These are phyloP conservation scores for Salvia sclarea DNA, from an alignment of 305 asterid genomes.

Conservation along the genomic window DNA sequence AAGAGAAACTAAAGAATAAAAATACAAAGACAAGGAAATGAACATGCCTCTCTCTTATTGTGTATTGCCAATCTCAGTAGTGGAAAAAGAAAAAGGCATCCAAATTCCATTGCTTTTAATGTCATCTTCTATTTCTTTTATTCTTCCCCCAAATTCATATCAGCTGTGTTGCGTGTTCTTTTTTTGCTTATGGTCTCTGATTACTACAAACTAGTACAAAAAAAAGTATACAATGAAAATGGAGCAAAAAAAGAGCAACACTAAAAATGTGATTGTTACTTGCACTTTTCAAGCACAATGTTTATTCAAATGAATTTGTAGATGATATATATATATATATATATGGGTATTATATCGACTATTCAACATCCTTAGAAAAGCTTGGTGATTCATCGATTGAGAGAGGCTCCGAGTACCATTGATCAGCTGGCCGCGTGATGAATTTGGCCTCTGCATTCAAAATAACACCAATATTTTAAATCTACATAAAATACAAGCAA, in stretches of 20 bases:
- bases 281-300: too few species aligned
- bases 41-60: slow-evolving; percentile 37
- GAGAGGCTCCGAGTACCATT: slow-evolving; percentile 65
- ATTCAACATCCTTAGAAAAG: slow-evolving; percentile 9
- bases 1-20: slow-evolving; percentile 32
- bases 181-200: not conserved
- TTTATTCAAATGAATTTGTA: not conserved
- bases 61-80: slow-evolving; percentile 34
- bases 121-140: not conserved
- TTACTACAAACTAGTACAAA: not conserved
- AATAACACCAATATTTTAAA: not conserved
- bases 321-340: not conserved
- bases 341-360: not conserved
- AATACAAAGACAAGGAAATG: slow-evolving; percentile 36
- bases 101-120: slow-evolving; percentile 29
- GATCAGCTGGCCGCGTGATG: slow-evolving; percentile 62
- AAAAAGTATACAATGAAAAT: not conserved
- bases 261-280: not conserved
- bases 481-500: not conserved
- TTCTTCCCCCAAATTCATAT: not conserved
- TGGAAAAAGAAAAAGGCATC: slow-evolving; percentile 37
- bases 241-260: not conserved
- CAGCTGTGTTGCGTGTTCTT: not conserved
- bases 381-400: slow-evolving; percentile 28
- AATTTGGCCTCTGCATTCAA: slow-evolving; percentile 72